Evolutionary conservation across 176 grass and related monocot species (phyloP).

Genomic region (Rhynchospora pubera): DNA sequence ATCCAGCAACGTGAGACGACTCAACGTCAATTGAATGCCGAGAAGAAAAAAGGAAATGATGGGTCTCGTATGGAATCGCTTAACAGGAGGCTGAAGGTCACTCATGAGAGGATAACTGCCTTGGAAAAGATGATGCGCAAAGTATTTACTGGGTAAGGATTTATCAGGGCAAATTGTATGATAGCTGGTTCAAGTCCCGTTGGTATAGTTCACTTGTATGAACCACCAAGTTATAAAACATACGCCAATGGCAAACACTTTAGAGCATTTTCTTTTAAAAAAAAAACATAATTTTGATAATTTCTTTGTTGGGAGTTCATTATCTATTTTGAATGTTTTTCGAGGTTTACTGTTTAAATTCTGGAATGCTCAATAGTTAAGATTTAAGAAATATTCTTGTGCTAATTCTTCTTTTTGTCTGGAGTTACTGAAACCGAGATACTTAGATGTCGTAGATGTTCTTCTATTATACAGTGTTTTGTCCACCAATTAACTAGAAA

Average conservation of each 20-base stretch:
- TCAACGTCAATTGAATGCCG: conserved; percentile 93
- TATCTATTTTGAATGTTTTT: not conserved
- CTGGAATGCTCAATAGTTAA: not conserved
- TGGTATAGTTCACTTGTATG: not conserved
- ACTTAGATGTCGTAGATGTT: too few species aligned
- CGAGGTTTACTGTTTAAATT: not conserved
- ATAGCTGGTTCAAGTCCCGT: not conserved
- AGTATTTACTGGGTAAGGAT: conserved; percentile 80
- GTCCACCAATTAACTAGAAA: not conserved
- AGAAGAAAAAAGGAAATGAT: conserved; percentile 80
- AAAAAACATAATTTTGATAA: not conserved
- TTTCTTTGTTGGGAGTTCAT: not conserved
- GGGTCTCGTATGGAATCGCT: conserved; percentile 85
- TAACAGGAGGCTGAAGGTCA: conserved; percentile 60
- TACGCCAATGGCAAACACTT: not conserved
- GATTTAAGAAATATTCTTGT: not conserved
- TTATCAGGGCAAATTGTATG: not conserved
- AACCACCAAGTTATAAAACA: not conserved
- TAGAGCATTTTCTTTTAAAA: too few species aligned
- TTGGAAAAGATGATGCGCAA: conserved; percentile 86
- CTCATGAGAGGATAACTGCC: conserved; percentile 80
- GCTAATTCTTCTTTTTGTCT: too few species aligned
- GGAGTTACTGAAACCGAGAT: too few species aligned
- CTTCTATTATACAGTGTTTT: not conserved
- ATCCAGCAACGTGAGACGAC: conserved; percentile 84